phyloP scores from a whole-genome alignment of 2,329 filamentous ascomycete species.

The Aureobasidium melanogenum region DNA sequence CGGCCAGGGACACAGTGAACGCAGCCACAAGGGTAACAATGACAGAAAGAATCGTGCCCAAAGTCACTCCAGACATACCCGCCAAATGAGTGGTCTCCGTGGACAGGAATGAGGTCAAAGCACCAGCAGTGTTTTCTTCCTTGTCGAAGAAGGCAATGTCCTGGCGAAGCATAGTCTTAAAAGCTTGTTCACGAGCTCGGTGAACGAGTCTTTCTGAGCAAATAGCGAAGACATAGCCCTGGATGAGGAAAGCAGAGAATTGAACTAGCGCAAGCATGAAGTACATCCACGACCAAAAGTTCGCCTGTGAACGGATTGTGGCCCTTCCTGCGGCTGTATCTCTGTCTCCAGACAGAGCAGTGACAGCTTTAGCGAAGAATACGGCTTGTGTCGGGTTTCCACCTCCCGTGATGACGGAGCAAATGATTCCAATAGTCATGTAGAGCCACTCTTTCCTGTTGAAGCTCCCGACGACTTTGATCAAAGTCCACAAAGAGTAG shows the following conservation, averaged over 20 bases:
- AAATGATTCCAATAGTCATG: conserved; percentile 66
- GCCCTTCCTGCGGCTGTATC: conserved; percentile 36
- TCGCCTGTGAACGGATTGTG: conserved; percentile 53
- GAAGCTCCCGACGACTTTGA: conserved; percentile 72
- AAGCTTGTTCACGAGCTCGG: conserved; percentile 71
- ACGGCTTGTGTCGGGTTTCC: conserved; percentile 71
- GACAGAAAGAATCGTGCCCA: conserved; percentile 79
- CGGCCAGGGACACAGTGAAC: conserved; percentile 58
- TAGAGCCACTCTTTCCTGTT: conserved; percentile 63
- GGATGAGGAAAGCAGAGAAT: conserved; percentile 57
- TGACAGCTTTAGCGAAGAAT: conserved; percentile 84
- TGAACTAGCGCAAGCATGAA: conserved; percentile 71
- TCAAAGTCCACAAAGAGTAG: conserved; percentile 65
- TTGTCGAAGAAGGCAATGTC: conserved; percentile 88
- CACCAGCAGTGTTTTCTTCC: conserved; percentile 81
- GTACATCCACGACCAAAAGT: conserved; percentile 87
- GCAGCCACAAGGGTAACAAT: conserved; percentile 69
- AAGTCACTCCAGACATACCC: conserved; percentile 76
- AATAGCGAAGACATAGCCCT: conserved; percentile 69
- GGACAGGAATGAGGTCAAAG: conserved; percentile 78
- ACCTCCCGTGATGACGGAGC: conserved; percentile 65
- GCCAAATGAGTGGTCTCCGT: conserved; percentile 84
- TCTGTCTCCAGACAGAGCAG: conserved; percentile 51
- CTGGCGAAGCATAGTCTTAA: conserved; percentile 81
- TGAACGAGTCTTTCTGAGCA: conserved; percentile 82